Evolutionary conservation across 2,329 filamentous ascomycete species (phyloP), one percentile per base, ranked within the genome.

Genomic region (Microcyclosporella mali): DNA sequence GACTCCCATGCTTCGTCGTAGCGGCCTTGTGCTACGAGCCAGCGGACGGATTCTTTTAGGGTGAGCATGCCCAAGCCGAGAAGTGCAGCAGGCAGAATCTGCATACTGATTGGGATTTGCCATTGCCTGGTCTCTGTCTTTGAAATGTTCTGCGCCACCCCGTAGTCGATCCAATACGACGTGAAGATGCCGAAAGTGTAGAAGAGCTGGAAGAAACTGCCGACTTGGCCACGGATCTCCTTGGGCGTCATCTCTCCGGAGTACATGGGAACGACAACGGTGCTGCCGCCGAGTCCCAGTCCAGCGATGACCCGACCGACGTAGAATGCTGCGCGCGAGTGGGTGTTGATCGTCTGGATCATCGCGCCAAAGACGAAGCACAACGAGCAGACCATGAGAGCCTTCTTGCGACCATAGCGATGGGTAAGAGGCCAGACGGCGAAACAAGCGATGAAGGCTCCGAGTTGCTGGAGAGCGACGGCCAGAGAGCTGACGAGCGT

Each of bases 41-140:
- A 77, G 12, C 72, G 63, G 1, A 71, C 66, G 33, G 70, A 74
- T 51, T 76, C 73, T 10, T 68, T 66, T 1, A 75, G 55, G 1
- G 69, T 70, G 9, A 74, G 52, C 64, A 73, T 70, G 2, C 73
- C 71, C 1, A 74, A 39, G 0, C 70, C 71, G 35, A 76, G 68
- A 0, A 74, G 46, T 1, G 59, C 68, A 0, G 70, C 72, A 0
- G 71, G 71, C 0, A 71, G 56, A 6, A 76, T 61, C 50, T 76
- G 73, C 3, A 78, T 60, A 0, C 70, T 74, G 40, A 79, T 68
- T 1, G 74, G 75, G 19, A 78, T 68, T 57, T 77, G 74, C 76
- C 74, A 79, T 58, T 78, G 74, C 9, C 43, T 42, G 8, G 55
- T 41, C 2, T 58, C 58, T 0, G 70, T 53, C 31, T 63, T 54